phyloP scores from a whole-genome alignment of 108 stramenopile species.

The Cyclotella atomus region DNA sequence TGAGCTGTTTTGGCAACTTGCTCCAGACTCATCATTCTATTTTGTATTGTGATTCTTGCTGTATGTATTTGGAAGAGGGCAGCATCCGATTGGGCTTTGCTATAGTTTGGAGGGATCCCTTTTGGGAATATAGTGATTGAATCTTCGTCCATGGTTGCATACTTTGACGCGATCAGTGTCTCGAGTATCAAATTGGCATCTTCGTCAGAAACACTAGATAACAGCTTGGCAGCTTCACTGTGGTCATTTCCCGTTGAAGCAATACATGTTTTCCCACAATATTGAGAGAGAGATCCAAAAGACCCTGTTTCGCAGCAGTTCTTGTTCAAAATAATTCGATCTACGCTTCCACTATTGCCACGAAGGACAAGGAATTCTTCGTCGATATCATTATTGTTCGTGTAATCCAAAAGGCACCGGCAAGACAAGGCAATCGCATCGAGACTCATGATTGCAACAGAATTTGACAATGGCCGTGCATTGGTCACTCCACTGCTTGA shows the following conservation, averaged over 20 bases:
- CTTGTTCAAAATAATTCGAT: conserved; percentile 26
- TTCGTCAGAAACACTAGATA: conserved; percentile 20
- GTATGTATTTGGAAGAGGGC: conserved; percentile 42
- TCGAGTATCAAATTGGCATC: conserved; percentile 27
- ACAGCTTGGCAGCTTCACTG: conserved; percentile 6
- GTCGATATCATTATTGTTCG: neutral
- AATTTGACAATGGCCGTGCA: neutral
- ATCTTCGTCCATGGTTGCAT: conserved; percentile 31
- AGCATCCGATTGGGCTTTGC: conserved; percentile 14
- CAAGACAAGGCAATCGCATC: conserved; percentile 5
- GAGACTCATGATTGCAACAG: conserved; percentile 12
- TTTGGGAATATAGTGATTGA: conserved; percentile 33
- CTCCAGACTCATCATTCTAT: conserved; percentile 30
- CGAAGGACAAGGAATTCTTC: conserved; percentile 10
- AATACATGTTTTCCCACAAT: conserved; percentile 18
- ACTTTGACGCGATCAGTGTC: conserved; percentile 24
- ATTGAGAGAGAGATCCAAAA: conserved; percentile 16
- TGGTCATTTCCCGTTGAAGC: neutral
- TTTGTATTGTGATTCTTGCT: conserved; percentile 23
- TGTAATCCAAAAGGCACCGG: conserved; percentile 12
- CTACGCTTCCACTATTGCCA: conserved; percentile 2
- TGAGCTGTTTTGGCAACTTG: conserved; percentile 26
- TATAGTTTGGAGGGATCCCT: conserved; percentile 23
- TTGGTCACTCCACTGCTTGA: neutral
- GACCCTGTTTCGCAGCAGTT: conserved; percentile 19